Evolutionary conservation across 495 filamentous ascomycete genomes (phyloP), one percentile per base, ranked within the genome.

Genomic region (Tuber microsphaerosporum): DNA sequence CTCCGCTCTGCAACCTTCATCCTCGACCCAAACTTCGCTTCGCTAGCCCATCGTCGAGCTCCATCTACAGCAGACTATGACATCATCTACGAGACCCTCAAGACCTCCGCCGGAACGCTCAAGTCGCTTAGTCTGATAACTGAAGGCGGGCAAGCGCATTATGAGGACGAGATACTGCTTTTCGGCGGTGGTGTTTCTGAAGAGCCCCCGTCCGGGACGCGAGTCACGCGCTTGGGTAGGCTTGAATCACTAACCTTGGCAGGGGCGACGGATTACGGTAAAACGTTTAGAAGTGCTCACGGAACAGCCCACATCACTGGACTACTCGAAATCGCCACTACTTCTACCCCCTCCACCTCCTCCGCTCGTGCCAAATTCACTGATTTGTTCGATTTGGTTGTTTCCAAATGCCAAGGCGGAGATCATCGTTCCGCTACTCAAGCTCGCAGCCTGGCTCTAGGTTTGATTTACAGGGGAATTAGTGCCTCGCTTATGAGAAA

Each of bases 31-130:
- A 43, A 48, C 12, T 76, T 76, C 37, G 65, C 37, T 9, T 76
- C 73, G 14, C 70, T 76, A 16, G 75, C 73, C 26, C 75, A 76
- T 42, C 56, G 75, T 16, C 73, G 17, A 44, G 8, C 39, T 20
- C 34, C 75, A 6, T 70, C 68, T 17, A 56, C 75, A 1, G 73
- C 43, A 31, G 75, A 77, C 65, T 77, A 76, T 41, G 76, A 77
- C 46, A 77, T 77, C 42, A 76, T 77, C 51, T 69, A 48, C 16
- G 43, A 41, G 19, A 77, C 72, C 42, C 69, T 77, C 31, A 48
- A 46, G 7, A 77, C 73, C 31, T 77, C 76, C 45, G 37, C 75
- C 31, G 65, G 51, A 56, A 77, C 75, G 6, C 45, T 77, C 3
- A 70, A 69, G 6, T 31, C 51, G n/a, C 73, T 77, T 2, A 65